Evolutionary conservation across 805 yeast genomes (phyloP).

Genomic region (Myxozyma mucilagina): DNA sequence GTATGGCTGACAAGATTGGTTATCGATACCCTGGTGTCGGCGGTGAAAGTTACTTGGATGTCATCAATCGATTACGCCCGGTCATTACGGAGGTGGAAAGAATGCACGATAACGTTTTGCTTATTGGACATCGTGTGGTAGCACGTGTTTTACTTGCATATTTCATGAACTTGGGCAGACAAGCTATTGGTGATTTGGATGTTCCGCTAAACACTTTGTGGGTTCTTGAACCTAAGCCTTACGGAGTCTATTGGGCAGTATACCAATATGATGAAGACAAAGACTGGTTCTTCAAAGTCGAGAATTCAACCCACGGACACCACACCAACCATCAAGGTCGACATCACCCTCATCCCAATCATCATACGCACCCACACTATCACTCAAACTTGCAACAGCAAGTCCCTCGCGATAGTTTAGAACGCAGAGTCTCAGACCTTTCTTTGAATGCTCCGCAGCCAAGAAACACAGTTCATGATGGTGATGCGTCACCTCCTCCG

Average conservation of each 20-base stretch:
- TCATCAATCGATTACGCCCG: constrained; percentile 83
- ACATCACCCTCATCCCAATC: not conserved
- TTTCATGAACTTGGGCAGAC: constrained; percentile 74
- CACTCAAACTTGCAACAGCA: constrained; percentile 4
- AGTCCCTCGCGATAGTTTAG: not conserved
- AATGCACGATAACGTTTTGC: constrained; percentile 79
- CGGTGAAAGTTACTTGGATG: constrained; percentile 94
- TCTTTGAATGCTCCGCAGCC: not conserved
- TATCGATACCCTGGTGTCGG: constrained; percentile 97
- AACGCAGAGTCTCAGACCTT: constrained; percentile 5
- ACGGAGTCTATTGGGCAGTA: constrained; percentile 90
- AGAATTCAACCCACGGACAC: constrained; percentile 28
- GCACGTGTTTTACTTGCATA: constrained; percentile 85
- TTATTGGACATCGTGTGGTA: constrained; percentile 88
- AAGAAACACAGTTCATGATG: not conserved
- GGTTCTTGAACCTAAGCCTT: constrained; percentile 87
- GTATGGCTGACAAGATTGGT: constrained; percentile 73
- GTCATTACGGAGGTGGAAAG: constrained; percentile 91
- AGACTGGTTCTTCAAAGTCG: constrained; percentile 76
- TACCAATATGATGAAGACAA: constrained; percentile 79
- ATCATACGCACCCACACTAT: constrained; percentile 5
- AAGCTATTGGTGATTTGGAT: constrained; percentile 83
- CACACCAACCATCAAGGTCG: not conserved
- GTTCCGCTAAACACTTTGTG: constrained; percentile 91
- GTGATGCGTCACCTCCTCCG: constrained; percentile 10